Evolutionary conservation across 2,329 filamentous ascomycete species (phyloP).

Genomic region (Blastomyces gilchristii): DNA sequence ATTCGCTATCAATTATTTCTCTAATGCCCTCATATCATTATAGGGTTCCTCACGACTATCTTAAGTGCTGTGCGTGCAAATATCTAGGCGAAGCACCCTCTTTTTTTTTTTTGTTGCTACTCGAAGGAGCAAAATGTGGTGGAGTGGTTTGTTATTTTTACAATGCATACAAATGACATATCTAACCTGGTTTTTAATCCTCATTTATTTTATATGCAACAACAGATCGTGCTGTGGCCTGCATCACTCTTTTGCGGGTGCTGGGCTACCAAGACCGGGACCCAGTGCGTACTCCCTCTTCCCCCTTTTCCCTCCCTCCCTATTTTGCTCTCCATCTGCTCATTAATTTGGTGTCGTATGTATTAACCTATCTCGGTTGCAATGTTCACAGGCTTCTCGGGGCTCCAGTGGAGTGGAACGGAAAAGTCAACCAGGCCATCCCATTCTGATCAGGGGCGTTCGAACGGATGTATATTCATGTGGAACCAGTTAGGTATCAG

Average conservation of each 20-base stretch:
- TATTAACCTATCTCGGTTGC: constrained; percentile 1
- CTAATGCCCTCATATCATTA: background rate
- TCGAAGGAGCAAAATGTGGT: background rate
- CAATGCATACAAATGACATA: background rate
- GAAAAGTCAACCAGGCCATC: constrained; percentile 42
- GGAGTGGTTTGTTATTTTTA: background rate
- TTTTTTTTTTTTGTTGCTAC: background rate
- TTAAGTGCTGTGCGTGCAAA: constrained; percentile 39
- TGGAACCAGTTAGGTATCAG: background rate
- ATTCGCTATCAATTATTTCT: too few species aligned
- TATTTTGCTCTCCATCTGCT: background rate
- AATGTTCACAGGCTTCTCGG: constrained; percentile 40
- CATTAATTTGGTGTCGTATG: background rate
- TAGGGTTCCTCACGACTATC: constrained; percentile 39
- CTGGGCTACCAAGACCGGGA: constrained; percentile 44
- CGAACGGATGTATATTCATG: too few species aligned
- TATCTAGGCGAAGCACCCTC: background rate
- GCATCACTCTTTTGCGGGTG: constrained; percentile 48
- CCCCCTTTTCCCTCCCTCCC: background rate
- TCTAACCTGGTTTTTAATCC: background rate
- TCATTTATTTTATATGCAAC: background rate
- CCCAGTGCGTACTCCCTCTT: constrained; percentile 35
- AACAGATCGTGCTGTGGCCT: constrained; percentile 45
- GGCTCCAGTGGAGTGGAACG: constrained; percentile 44
- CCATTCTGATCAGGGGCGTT: constrained; percentile 27